A percentile compares a stretch with the other conserved stretches of the same genome.
These are phyloP conservation scores for Ceratonia siliqua DNA, from an alignment of 306 rosid genomes.

Conservation along the genomic window DNA sequence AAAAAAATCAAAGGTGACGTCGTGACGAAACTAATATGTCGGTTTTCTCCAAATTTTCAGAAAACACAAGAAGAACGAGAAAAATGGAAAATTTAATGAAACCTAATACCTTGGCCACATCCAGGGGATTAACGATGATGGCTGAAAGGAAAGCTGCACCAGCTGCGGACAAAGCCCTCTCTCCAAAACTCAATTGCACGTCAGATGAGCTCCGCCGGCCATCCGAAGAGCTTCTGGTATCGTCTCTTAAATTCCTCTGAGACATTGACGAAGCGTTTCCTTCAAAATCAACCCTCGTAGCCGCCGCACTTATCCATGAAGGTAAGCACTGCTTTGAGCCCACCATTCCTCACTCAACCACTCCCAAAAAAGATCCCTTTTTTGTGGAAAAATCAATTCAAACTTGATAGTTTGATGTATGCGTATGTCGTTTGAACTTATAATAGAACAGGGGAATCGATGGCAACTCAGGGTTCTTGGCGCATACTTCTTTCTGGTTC, in stretches of 20 bases:
- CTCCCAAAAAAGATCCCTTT: neutral
- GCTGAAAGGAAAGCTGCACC: slow-evolving; percentile 90
- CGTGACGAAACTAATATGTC: neutral
- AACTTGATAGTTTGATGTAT: neutral
- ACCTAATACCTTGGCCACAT: slow-evolving; percentile 72
- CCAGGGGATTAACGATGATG: slow-evolving; percentile 83
- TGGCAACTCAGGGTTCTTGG: neutral
- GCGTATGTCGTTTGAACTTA: neutral
- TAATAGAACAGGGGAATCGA: neutral
- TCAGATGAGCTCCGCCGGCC: slow-evolving; percentile 35
- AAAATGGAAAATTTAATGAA: neutral
- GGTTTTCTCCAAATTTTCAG: neutral
- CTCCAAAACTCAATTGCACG: slow-evolving; percentile 51
- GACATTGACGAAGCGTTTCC: slow-evolving; percentile 42
- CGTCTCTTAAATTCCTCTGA: slow-evolving; percentile 22
- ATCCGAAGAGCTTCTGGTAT: neutral
- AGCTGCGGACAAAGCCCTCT: slow-evolving; percentile 73
- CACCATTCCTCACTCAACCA: slow-evolving; percentile 36
- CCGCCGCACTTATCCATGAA: slow-evolving; percentile 51
- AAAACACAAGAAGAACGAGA: neutral
- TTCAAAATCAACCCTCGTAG: slow-evolving; percentile 45
- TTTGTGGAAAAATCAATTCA: neutral
- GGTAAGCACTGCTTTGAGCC: slow-evolving; percentile 45
- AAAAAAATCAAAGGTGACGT: neutral
- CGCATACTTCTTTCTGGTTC: neutral